Base-by-base conservation (phyloP, 1,284 basidiomycete genomes). In the Pseudozyma pruni region DNA sequence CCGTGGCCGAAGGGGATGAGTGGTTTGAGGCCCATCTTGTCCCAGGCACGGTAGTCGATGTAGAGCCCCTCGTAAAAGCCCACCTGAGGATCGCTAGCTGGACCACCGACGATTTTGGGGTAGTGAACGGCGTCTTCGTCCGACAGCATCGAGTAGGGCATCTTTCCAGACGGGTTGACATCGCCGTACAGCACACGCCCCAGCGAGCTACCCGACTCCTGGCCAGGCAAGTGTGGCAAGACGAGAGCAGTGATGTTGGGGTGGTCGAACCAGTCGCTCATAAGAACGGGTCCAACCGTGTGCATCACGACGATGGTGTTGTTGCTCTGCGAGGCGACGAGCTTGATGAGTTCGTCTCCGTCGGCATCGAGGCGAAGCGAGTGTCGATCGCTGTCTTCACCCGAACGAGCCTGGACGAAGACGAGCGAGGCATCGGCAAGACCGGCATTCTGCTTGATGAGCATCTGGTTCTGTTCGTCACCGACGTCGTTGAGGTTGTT, bases 251-350 rank as follows among this genome's bases (percentile, higher is more conserved):
- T 72, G 34, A 72, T 55, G 59, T 72, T 72, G 22, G 54, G 50
- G 44, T 72, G 69, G 48, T 72, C 40, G 52, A 57, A 58, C 69
- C 63, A 72, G 34, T 60, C 62, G 22, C 55, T 61, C 51, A 57
- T 63, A 20, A 78, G 52, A 32, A 76, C 68, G 32, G 67, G 57
- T 10, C 56, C 53, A 41, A 63, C 67, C 47, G 88, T 88, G 83
- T 94, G 89, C 20, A 90, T 86, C 32, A 94, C 86, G 16, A 94
- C 92, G 41, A 94, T 87, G 0, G 91, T 92, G 83, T 94, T 93
- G 73, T 86, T 86, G 73, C 78, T 78, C 22, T 69, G 64, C 10
- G 71, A 60, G 3, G 83, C 81, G 19, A 83, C 81, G 7, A 16
- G 81, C 82, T 23, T 84, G 79, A 56, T 79, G 8, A 84, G 35